phyloP scores from a whole-genome alignment of 805 yeast species.

The Komagataella kurtzmanii region DNA sequence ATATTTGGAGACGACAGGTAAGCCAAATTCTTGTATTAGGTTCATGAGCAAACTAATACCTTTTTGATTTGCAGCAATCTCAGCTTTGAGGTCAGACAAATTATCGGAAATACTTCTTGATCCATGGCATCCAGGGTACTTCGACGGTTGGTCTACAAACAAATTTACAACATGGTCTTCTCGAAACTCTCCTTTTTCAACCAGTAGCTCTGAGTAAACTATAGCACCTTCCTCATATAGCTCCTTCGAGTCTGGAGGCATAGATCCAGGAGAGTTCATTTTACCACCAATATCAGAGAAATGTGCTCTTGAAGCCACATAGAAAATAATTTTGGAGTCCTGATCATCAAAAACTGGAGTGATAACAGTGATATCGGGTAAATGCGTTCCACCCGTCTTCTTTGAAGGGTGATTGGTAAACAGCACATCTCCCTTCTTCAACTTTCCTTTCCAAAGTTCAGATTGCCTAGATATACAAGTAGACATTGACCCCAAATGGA shows the following conservation, averaged over 20 bases:
- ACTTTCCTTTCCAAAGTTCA: conserved; percentile 45
- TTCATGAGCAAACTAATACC: conserved; percentile 57
- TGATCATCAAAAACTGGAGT: conserved; percentile 71
- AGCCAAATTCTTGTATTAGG: conserved; percentile 50
- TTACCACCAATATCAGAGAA: conserved; percentile 94
- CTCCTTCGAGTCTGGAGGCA: conserved; percentile 85
- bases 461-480: conserved; percentile 63
- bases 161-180: conserved; percentile 51
- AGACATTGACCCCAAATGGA: conserved; percentile 79
- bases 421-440: conserved; percentile 62
- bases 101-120: conserved; percentile 77
- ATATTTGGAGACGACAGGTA: conserved; percentile 47
- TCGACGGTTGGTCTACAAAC: conserved; percentile 62
- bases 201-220: conserved; percentile 65
- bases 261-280: conserved; percentile 61
- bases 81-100: conserved; percentile 74
- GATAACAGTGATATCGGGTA: conserved; percentile 85
- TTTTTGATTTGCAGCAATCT: conserved; percentile 78
- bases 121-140: conserved; percentile 80
- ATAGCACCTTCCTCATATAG: conserved; percentile 88
- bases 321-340: conserved; percentile 44
- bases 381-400: conserved; percentile 66
- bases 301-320: conserved; percentile 90
- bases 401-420: conserved; percentile 66
- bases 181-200: conserved; percentile 60